phyloP scores from a whole-genome alignment of 108 stramenopile genomes.

The Discostella stelligeroides region DNA sequence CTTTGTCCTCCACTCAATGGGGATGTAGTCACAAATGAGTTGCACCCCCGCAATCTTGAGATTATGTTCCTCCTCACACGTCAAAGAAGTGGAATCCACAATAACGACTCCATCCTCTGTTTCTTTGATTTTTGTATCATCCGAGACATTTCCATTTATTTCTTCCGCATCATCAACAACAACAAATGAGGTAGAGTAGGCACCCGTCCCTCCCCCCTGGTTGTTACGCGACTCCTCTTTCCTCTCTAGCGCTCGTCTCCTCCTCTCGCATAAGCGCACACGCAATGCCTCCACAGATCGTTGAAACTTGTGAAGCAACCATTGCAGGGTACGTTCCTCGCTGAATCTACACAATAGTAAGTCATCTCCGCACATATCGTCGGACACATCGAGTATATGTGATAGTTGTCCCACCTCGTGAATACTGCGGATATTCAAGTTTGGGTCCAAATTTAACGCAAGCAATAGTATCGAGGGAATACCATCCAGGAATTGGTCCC shows the following conservation, averaged over 20 bases:
- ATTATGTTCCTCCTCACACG: slow-evolving; percentile 32
- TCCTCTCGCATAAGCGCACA: slow-evolving; percentile 16
- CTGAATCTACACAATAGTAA: slow-evolving; percentile 59
- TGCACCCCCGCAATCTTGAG: slow-evolving; percentile 38
- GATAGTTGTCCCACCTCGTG: slow-evolving; percentile 48
- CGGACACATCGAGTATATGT: slow-evolving; percentile 56
- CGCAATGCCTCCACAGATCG: slow-evolving; percentile 43
- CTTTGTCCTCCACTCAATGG: slow-evolving; percentile 49
- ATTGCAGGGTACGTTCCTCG: slow-evolving; percentile 45
- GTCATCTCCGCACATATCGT: slow-evolving; percentile 60
- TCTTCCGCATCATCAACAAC: slow-evolving; percentile 47
- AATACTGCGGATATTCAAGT: slow-evolving; percentile 14
- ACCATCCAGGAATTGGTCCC: slow-evolving; percentile 56
- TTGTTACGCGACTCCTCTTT: not conserved
- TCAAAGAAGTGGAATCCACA: not conserved
- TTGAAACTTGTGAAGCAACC: slow-evolving; percentile 62
- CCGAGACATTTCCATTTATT: slow-evolving; percentile 7
- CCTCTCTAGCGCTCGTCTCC: slow-evolving; percentile 3
- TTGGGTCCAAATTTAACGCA: slow-evolving; percentile 23
- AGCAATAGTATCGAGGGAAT: slow-evolving; percentile 43
- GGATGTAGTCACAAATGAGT: slow-evolving; percentile 68
- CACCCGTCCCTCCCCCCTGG: slow-evolving; percentile 37
- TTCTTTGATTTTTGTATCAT: slow-evolving; percentile 3
- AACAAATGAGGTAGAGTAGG: slow-evolving; percentile 43
- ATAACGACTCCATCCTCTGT: not conserved